phyloP scores from a whole-genome alignment of 2,329 filamentous ascomycete species.

The Hawksworthiomyces lignivorus region DNA sequence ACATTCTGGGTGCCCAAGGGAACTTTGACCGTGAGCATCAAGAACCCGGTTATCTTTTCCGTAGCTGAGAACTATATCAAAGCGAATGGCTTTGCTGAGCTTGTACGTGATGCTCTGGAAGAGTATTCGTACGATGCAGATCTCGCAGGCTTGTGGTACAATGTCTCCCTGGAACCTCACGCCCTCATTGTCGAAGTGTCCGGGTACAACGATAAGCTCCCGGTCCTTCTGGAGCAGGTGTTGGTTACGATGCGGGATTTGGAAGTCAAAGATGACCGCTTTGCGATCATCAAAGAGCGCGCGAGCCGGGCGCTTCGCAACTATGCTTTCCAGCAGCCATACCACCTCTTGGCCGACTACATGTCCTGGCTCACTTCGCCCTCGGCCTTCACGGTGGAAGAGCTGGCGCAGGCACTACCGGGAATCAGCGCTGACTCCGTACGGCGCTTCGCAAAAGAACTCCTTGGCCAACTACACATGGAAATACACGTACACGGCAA shows the following conservation, averaged over 20 bases:
- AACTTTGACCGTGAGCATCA: conserved; percentile 72
- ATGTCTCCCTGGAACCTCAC: conserved; percentile 61
- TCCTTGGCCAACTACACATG: conserved; percentile 77
- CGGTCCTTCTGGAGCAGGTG: conserved; percentile 84
- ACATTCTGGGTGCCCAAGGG: conserved; percentile 97
- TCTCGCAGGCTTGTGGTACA: conserved; percentile 80
- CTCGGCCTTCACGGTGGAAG: conserved; percentile 69
- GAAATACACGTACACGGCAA: conserved; percentile 89
- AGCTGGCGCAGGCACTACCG: conserved; percentile 69
- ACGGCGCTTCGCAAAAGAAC: conserved; percentile 67
- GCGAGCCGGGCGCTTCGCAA: conserved; percentile 72
- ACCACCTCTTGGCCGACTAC: conserved; percentile 78
- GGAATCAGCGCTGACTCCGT: conserved; percentile 68
- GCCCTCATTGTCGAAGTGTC: conserved; percentile 73
- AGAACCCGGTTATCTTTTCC: conserved; percentile 70
- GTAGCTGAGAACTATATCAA: conserved; percentile 74
- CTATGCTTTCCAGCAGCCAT: conserved; percentile 81
- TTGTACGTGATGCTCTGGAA: conserved; percentile 80
- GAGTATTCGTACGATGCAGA: conserved; percentile 97
- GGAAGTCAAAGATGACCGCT: conserved; percentile 77
- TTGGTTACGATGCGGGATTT: conserved; percentile 76
- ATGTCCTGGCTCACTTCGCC: conserved; percentile 74
- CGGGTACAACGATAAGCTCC: conserved; percentile 95
- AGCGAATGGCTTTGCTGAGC: conserved; percentile 69
- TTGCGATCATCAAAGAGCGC: conserved; percentile 85